These are phyloP conservation scores for Suaeda aralocaspica DNA, from an alignment of 148 eudicot species.

Conservation along the genomic window DNA sequence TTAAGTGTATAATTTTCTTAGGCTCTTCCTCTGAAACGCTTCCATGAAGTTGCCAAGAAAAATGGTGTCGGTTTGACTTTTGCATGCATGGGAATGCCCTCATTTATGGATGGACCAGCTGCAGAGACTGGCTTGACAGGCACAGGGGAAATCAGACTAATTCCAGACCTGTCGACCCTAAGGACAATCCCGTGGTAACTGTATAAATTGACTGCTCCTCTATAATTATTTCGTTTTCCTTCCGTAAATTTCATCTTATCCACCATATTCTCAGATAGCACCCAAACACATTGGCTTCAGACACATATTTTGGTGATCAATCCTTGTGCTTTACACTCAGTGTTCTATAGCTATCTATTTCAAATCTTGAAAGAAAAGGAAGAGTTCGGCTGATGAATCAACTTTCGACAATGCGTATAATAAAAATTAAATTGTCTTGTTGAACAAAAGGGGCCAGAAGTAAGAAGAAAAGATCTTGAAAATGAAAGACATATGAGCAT, in stretches of 20 bases:
- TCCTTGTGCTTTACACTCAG: not conserved
- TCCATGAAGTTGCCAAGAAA: slow-evolving; percentile 55
- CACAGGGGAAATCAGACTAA: slow-evolving; percentile 84
- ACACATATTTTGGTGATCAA: not conserved
- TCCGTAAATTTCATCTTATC: not conserved
- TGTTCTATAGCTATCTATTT: not conserved
- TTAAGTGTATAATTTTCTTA: slow-evolving; percentile 22
- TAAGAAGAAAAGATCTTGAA: not conserved
- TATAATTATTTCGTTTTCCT: not conserved
- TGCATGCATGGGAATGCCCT: slow-evolving; percentile 85
- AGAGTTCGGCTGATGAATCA: not conserved
- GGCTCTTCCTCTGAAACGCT: slow-evolving; percentile 74
- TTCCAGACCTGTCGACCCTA: slow-evolving; percentile 83
- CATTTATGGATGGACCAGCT: slow-evolving; percentile 73
- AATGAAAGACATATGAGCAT: not conserved
- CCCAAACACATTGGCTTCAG: not conserved
- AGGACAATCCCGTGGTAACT: slow-evolving; percentile 78
- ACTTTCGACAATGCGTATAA: not conserved
- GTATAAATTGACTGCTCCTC: not conserved
- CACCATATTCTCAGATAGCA: too few species aligned
- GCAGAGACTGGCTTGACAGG: slow-evolving; percentile 67
- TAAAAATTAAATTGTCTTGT: too few species aligned
- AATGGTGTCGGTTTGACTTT: slow-evolving; percentile 80
- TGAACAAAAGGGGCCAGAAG: not conserved
- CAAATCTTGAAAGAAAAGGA: not conserved